A percentile compares a stretch with the other conserved stretches of the same genome.
Evolutionary conservation across 495 filamentous ascomycete species (phyloP).

Genomic region (Aspergillus conjunctus): DNA sequence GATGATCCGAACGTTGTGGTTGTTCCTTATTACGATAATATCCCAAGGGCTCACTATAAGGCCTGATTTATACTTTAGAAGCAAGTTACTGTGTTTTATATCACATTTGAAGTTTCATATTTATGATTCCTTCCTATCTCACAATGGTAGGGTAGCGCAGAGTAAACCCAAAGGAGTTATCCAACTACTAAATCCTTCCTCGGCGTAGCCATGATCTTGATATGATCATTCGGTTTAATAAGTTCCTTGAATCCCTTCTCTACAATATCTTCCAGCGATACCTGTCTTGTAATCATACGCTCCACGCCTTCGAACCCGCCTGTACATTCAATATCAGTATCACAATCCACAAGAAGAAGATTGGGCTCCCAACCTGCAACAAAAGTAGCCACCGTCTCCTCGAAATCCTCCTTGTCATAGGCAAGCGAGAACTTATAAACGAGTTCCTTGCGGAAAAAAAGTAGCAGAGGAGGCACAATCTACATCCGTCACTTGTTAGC

Average conservation of each 20-base stretch:
- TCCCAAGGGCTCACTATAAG: conserved; percentile 30
- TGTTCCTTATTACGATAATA: conserved; percentile 36
- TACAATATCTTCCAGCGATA: conserved; percentile 52
- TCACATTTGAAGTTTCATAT: no score
- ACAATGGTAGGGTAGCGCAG: not conserved
- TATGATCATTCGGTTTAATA: conserved; percentile 57
- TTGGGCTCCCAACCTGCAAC: conserved; percentile 38
- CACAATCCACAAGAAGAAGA: not conserved
- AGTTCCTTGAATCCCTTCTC: conserved; percentile 57
- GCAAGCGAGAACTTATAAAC: conserved; percentile 30
- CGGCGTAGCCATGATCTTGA: conserved; percentile 54
- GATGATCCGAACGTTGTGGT: conserved; percentile 27
- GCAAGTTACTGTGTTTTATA: no score
- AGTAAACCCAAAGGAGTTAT: not conserved
- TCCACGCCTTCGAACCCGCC: conserved; percentile 39
- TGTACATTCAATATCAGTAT: conserved; percentile 8
- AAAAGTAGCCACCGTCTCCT: conserved; percentile 55
- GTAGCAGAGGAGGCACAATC: conserved; percentile 13
- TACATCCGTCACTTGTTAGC: conserved; percentile 36
- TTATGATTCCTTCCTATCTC: no score
- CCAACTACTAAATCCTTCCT: conserved; percentile 11
- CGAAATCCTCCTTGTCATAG: conserved; percentile 56
- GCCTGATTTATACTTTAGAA: not conserved
- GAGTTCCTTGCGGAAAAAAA: conserved; percentile 30
- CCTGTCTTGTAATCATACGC: conserved; percentile 59